A percentile compares a stretch with the other conserved stretches of the same genome.
Conservation (phyloP, 2,329 filamentous ascomycete species). For the Tolypocladium nubicola region DNA sequence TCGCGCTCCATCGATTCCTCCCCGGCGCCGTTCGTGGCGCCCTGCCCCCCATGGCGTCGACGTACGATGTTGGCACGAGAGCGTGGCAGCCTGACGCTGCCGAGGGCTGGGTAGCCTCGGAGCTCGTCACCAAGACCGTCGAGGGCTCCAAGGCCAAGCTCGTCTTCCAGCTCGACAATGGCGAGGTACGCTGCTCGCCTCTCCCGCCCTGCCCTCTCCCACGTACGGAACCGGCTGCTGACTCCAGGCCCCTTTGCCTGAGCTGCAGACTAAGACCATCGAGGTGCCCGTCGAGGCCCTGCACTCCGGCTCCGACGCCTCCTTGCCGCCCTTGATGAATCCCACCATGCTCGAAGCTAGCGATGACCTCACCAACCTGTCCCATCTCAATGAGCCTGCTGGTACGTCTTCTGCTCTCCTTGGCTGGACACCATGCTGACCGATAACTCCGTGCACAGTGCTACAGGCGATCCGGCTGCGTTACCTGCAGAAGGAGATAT, state of each 20-base stretch:
- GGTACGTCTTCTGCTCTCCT: slow-evolving; percentile 40
- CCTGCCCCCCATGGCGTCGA: slow-evolving; percentile 64
- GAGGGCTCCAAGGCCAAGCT: slow-evolving; percentile 81
- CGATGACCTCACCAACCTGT: slow-evolving; percentile 94
- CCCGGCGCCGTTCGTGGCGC: slow-evolving; percentile 4
- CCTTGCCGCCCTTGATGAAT: slow-evolving; percentile 91
- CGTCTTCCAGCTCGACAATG: slow-evolving; percentile 83
- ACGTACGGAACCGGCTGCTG: background rate
- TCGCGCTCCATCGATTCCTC: slow-evolving; percentile 7
- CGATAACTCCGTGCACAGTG: slow-evolving; percentile 41
- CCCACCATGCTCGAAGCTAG: slow-evolving; percentile 96
- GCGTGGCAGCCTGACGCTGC: slow-evolving; percentile 96
- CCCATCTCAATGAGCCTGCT: slow-evolving; percentile 95
- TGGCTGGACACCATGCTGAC: slow-evolving; percentile 9
- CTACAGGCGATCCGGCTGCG: slow-evolving; percentile 94
- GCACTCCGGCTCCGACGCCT: slow-evolving; percentile 63
- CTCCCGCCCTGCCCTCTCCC: background rate
- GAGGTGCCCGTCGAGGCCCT: slow-evolving; percentile 69
- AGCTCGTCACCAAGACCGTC: slow-evolving; percentile 76
- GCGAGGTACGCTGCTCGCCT: slow-evolving; percentile 56
- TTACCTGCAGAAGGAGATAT: slow-evolving; percentile 98
- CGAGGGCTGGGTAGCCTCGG: slow-evolving; percentile 95
- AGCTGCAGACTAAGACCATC: slow-evolving; percentile 60
- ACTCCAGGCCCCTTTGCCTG: slow-evolving; percentile 2
- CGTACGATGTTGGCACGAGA: slow-evolving; percentile 91